These are phyloP conservation scores for Aegilops sharonensis DNA, from an alignment of 176 grass and related monocot species.

Conservation along the genomic window DNA sequence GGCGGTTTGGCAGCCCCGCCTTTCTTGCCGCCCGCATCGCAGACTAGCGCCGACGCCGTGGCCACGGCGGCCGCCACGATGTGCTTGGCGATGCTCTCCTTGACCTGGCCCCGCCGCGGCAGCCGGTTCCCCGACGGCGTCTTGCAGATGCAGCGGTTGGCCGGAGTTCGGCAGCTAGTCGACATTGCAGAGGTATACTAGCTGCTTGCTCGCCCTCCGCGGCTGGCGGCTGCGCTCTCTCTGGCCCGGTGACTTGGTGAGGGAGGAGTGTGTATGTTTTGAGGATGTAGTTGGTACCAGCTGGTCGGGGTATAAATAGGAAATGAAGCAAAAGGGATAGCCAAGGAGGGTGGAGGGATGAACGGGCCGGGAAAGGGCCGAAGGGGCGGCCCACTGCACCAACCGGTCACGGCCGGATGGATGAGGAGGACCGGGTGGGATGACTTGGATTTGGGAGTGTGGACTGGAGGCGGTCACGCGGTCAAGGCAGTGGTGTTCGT, in stretches of 20 bases:
- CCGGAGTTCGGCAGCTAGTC: neutral
- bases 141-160: constrained; percentile 1
- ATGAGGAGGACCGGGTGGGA: no score
- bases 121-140: constrained; percentile 49
- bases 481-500: no score
- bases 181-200: constrained; percentile 10
- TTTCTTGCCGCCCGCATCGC: neutral
- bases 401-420: no score
- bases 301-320: neutral
- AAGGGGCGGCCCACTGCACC: no score
- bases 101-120: constrained; percentile 71
- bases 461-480: no score
- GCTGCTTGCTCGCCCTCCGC: neutral
- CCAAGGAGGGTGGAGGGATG: no score
- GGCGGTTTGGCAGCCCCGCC: neutral
- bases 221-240: neutral
- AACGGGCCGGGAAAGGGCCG: no score
- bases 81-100: constrained; percentile 46
- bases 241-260: neutral
- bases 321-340: no score
- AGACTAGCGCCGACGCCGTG: neutral
- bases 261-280: neutral
- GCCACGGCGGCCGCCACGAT: constrained; percentile 22
- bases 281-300: neutral
- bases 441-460: no score